Conservation (phyloP, 2,329 filamentous ascomycete species). For the Zymoseptoria ardabiliae region DNA sequence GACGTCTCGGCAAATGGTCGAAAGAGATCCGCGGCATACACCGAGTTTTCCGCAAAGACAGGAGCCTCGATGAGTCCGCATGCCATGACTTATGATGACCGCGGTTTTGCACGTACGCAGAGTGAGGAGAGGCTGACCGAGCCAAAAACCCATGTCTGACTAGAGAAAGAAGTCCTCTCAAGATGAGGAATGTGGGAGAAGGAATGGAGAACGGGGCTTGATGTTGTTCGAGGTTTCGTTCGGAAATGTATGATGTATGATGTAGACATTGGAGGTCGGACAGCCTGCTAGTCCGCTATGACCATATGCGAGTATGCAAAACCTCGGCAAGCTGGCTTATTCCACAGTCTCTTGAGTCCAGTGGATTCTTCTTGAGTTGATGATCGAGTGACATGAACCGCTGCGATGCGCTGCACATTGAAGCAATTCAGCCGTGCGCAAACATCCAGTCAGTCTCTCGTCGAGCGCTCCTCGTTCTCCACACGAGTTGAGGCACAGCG, state of each 20-base stretch:
- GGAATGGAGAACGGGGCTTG: not conserved
- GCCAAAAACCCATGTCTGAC: not conserved
- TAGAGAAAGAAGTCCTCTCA: not conserved
- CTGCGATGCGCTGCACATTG: too few species aligned
- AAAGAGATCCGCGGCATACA: not conserved
- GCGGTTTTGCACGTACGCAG: slow-evolving; percentile 4
- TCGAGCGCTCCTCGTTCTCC: too few species aligned
- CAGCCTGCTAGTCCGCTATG: not conserved
- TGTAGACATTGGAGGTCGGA: not conserved
- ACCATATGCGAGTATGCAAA: not conserved
- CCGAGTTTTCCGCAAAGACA: not conserved
- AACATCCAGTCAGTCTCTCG: too few species aligned
- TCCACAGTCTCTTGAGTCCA: not conserved
- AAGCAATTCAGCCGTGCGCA: too few species aligned
- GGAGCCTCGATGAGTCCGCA: not conserved
- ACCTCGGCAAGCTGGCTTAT: not conserved
- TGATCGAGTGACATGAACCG: not conserved
- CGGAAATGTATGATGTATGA: not conserved
- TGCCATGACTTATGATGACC: slow-evolving; percentile 7
- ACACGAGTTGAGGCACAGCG: too few species aligned
- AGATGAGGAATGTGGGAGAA: not conserved
- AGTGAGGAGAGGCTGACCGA: slow-evolving; percentile 12
- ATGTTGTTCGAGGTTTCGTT: not conserved
- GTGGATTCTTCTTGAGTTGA: not conserved
- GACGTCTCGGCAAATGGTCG: not conserved